A percentile compares a stretch with the other conserved stretches of the same genome.
These are phyloP conservation scores for Stenogyne calaminthoides DNA, from an alignment of 305 asterid species.

Conservation along the genomic window DNA sequence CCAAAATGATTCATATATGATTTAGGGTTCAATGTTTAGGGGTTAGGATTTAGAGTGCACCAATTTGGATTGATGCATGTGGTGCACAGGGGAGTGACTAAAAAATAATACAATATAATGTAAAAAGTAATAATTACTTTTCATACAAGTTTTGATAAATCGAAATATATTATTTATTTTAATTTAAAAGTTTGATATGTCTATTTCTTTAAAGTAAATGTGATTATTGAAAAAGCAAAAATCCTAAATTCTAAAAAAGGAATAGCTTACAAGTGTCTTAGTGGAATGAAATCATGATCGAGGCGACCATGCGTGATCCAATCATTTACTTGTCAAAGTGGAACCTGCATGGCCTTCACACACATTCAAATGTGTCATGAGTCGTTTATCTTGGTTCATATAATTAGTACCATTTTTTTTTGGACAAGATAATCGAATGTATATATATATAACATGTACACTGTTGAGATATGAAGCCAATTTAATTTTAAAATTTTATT, in stretches of 20 bases:
- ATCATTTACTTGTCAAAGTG: conserved; percentile 28
- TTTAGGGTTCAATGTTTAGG: no score
- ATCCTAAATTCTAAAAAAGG: neutral
- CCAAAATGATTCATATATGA: no score
- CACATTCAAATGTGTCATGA: conserved; percentile 12
- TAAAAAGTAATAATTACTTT: neutral
- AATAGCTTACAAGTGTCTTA: neutral
- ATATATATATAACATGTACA: no score
- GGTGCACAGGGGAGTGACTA: no score
- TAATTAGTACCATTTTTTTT: neutral
- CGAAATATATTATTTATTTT: neutral
- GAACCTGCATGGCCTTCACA: conserved; percentile 20
- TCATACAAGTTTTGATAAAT: neutral
- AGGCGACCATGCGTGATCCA: conserved; percentile 29
- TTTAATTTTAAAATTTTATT: no score
- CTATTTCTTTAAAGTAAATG: neutral
- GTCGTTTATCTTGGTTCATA: neutral
- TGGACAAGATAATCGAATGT: neutral
- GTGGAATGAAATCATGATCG: conserved; percentile 17
- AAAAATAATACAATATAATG: no score
- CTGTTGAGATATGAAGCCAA: no score
- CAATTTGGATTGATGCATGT: no score
- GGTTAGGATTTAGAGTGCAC: no score
- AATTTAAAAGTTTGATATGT: neutral
- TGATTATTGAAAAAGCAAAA: neutral